Percentiles rank a stretch among this genome's conserved stretches.
These are phyloP conservation scores for Neckera pumila DNA, from an alignment of 225 moss, liverwort and hornwort genomes.

Conservation along the genomic window DNA sequence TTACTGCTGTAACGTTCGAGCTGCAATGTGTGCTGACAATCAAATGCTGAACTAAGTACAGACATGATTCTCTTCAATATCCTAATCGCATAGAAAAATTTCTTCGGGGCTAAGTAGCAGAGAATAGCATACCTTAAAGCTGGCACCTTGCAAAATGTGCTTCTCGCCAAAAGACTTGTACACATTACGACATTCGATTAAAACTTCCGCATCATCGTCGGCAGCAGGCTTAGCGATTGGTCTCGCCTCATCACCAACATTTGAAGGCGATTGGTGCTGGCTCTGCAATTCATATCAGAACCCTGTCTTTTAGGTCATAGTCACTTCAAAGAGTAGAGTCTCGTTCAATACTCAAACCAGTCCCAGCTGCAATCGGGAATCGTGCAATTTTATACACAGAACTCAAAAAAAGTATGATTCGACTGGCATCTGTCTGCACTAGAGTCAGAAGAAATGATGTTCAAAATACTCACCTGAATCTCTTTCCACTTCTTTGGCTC, in stretches of 20 bases:
- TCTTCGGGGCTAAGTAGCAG: not conserved
- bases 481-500: conserved; percentile 11
- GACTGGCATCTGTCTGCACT: not conserved
- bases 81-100: not conserved
- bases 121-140: conserved; percentile 59
- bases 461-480: conserved; percentile 4
- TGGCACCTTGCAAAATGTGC: conserved; percentile 74
- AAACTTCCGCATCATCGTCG: conserved; percentile 63
- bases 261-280: conserved; percentile 21
- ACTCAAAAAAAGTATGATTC: not conserved
- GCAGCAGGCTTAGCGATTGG: conserved; percentile 13
- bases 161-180: conserved; percentile 94
- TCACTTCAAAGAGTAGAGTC: not conserved
- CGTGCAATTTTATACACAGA: not conserved
- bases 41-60: not conserved
- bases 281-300: conserved; percentile 9
- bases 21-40: not conserved
- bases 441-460: not conserved
- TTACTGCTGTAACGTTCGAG: not conserved
- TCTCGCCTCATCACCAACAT: conserved; percentile 35
- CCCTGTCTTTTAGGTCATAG: not conserved
- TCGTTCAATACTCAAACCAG: not conserved
- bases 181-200: conserved; percentile 95
- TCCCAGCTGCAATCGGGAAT: not conserved
- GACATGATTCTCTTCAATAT: not conserved